Conservation (phyloP, 1,284 basidiomycete genomes). For the Rhodotorula mucilaginosa region DNA sequence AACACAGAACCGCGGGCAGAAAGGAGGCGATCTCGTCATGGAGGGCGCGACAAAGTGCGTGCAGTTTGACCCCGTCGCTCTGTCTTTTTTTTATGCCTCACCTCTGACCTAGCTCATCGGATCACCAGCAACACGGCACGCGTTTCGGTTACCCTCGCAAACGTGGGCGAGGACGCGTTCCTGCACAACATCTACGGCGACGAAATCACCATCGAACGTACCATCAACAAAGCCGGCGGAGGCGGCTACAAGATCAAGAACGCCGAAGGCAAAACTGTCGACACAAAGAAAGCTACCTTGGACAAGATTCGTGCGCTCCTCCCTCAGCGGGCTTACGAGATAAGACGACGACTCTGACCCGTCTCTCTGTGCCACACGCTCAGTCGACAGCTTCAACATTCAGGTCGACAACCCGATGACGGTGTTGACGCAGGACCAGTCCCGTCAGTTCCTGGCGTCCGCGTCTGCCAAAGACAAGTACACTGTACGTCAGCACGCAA, state of each 20-base stretch:
- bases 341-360: background rate
- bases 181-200: conserved; percentile 77
- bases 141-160: conserved; percentile 70
- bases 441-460: conserved; percentile 80
- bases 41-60: conserved; percentile 28
- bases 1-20: conserved; percentile 41
- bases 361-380: fast-evolving
- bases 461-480: conserved; percentile 86
- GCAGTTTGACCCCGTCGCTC: background rate
- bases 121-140: conserved; percentile 7
- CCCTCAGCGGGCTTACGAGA: background rate
- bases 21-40: conserved; percentile 37
- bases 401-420: conserved; percentile 57
- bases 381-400: conserved; percentile 82
- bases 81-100: background rate
- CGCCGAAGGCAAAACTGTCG: conserved; percentile 60
- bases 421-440: conserved; percentile 53
- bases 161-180: conserved; percentile 85
- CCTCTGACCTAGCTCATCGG: background rate
- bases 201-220: conserved; percentile 78
- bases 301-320: conserved; percentile 63
- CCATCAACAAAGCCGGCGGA: conserved; percentile 70
- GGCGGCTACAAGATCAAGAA: conserved; percentile 80
- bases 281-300: conserved; percentile 80
- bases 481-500: conserved; percentile 58